Percentiles rank a stretch among this genome's conserved stretches.
Conservation (phyloP, 257 asterid species). For the Linderniella brevidens region DNA sequence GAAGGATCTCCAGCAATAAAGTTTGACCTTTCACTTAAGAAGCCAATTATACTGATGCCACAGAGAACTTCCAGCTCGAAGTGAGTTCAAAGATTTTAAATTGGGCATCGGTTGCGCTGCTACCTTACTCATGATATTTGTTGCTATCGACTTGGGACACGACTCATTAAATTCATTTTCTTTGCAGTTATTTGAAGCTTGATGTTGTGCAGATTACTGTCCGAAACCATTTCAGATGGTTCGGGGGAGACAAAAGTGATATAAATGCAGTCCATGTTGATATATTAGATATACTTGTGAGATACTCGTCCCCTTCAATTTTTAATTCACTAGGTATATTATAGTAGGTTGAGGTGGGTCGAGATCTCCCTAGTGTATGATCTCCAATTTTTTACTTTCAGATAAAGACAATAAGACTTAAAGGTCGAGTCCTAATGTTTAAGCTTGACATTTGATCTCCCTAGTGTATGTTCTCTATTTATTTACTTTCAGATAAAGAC, state of each 20-base stretch:
- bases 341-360: too few species aligned
- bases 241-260: constrained; percentile 53
- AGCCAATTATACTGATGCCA: constrained; percentile 94
- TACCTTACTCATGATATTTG: constrained; percentile 3
- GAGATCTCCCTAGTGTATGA: too few species aligned
- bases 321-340: constrained; percentile 4
- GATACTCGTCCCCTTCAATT: constrained; percentile 18
- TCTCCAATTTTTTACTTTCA: too few species aligned
- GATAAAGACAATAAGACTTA: too few species aligned
- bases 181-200: constrained; percentile 84
- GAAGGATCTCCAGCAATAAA: constrained; percentile 94
- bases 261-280: constrained; percentile 80
- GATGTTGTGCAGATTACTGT: constrained; percentile 96
- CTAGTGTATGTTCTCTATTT: too few species aligned
- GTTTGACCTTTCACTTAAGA: constrained; percentile 74
- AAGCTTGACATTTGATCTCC: too few species aligned
- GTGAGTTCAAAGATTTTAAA: constrained; percentile 32
- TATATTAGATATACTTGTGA: constrained; percentile 53
- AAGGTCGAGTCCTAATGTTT: too few species aligned
- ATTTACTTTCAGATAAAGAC: too few species aligned
- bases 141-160: not conserved
- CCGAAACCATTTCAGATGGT: constrained; percentile 72
- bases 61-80: constrained; percentile 66
- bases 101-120: not conserved
- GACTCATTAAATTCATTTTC: constrained; percentile 9